These are phyloP conservation scores for Trametes villosa DNA, from an alignment of 768 basidiomycete genomes.

Conservation along the genomic window DNA sequence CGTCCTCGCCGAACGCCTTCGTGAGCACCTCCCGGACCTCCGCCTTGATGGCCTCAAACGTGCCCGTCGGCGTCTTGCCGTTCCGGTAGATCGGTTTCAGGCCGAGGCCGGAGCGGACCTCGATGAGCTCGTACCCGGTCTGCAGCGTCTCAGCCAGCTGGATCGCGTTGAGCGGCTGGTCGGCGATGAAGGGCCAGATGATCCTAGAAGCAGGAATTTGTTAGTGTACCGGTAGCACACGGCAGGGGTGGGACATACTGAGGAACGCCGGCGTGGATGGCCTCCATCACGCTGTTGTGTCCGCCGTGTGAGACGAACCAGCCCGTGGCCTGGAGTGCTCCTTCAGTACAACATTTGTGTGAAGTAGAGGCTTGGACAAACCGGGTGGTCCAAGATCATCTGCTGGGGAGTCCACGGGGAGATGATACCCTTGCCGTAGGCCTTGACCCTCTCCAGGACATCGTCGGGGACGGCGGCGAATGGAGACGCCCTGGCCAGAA, in stretches of 20 bases:
- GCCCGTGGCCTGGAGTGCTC: background rate
- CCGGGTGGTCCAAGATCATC: background rate
- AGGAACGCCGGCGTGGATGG: constrained; percentile 3
- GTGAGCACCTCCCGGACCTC: constrained; percentile 27
- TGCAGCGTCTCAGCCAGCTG: constrained; percentile 25
- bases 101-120: constrained; percentile 28
- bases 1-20: constrained; percentile 30
- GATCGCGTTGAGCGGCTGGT: constrained; percentile 31
- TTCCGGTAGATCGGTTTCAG: constrained; percentile 22
- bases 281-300: constrained; percentile 6
- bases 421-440: constrained; percentile 3
- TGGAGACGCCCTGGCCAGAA: constrained; percentile 17
- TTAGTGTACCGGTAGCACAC: background rate
- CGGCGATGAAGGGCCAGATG: constrained; percentile 31
- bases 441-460: background rate
- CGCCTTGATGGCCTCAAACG: constrained; percentile 25
- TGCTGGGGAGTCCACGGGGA: constrained; percentile 10
- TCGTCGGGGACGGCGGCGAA: constrained; percentile 13
- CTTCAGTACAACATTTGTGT: background rate
- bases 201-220: constrained; percentile 24
- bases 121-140: constrained; percentile 33
- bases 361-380: too few species aligned
- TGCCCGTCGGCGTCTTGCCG: constrained; percentile 24
- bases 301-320: constrained; percentile 13
- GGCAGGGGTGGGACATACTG: background rate